Conservation (phyloP, 805 yeast species). For the Metschnikowia continentalis region DNA sequence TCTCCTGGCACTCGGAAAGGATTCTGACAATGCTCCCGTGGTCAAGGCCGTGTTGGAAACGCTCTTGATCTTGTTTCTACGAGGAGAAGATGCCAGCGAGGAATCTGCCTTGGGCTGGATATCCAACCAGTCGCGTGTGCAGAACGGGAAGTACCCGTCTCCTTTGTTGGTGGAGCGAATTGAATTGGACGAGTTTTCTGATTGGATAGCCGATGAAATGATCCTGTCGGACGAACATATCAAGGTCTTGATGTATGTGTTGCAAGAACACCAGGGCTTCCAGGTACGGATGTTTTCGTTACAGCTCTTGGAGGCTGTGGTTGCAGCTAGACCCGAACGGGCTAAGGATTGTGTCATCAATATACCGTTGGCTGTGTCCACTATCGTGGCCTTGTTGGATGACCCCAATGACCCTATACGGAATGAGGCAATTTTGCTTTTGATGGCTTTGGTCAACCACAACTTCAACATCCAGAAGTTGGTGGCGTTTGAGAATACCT, state of each 20-base stretch:
- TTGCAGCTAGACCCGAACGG: constrained; percentile 67
- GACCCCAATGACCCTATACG: constrained; percentile 72
- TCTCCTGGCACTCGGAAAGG: constrained; percentile 60
- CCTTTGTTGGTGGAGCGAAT: constrained; percentile 58
- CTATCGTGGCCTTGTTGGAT: constrained; percentile 53
- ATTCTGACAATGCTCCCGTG: constrained; percentile 63
- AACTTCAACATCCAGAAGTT: constrained; percentile 85
- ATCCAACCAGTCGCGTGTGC: constrained; percentile 66
- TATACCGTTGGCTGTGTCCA: constrained; percentile 76
- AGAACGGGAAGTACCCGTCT: constrained; percentile 76
- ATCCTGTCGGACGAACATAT: constrained; percentile 48
- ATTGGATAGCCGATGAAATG: constrained; percentile 94
- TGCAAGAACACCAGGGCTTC: constrained; percentile 56
- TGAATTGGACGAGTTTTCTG: constrained; percentile 74
- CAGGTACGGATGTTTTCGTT: constrained; percentile 76
- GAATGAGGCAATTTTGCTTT: constrained; percentile 79
- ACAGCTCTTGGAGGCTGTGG: constrained; percentile 80
- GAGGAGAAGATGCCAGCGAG: constrained; percentile 58
- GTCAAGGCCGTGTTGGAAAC: constrained; percentile 84
- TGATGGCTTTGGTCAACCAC: constrained; percentile 77
- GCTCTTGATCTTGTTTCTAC: constrained; percentile 70
- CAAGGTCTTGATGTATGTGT: constrained; percentile 34
- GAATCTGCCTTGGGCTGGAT: constrained; percentile 68
- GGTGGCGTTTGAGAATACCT: constrained; percentile 91
- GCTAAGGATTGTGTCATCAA: constrained; percentile 70